Percentiles rank a stretch among this genome's conserved stretches.
These are phyloP conservation scores for Pyrus betulifolia DNA, from an alignment of 306 rosid genomes.

Conservation along the genomic window DNA sequence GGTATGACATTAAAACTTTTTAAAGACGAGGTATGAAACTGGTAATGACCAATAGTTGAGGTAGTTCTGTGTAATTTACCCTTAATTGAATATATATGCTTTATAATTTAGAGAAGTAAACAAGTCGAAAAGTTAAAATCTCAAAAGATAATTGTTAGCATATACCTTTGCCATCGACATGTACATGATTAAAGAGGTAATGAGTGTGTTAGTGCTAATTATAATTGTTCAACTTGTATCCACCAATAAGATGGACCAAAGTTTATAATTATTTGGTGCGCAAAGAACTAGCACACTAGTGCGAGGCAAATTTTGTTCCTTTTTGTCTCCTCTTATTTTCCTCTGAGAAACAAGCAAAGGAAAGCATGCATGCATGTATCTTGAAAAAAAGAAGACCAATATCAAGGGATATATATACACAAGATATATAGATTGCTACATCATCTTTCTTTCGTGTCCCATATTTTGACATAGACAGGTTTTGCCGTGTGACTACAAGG, in stretches of 20 bases:
- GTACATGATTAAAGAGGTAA: neutral
- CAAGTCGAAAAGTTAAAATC: too few relatives aligned
- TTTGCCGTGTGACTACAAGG: slow-evolving; percentile 33
- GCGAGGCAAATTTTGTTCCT: neutral
- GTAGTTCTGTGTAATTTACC: neutral
- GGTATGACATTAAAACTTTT: too few relatives aligned
- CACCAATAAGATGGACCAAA: neutral
- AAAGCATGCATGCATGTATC: neutral
- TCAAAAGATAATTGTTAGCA: neutral
- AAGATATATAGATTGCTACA: too few relatives aligned
- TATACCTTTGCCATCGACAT: neutral
- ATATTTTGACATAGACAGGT: slow-evolving; percentile 32
- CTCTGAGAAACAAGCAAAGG: neutral
- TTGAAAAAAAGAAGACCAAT: neutral
- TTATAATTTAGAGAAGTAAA: too few relatives aligned
- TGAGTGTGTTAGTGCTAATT: neutral
- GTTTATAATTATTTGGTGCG: neutral
- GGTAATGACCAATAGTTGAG: too few relatives aligned
- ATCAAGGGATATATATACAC: neutral
- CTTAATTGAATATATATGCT: too few relatives aligned
- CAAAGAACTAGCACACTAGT: neutral
- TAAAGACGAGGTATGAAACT: too few relatives aligned
- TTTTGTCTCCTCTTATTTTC: neutral
- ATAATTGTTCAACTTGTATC: neutral
- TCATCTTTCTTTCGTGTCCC: slow-evolving; percentile 6